Base-by-base conservation (phyloP, 495 filamentous ascomycete genomes). In the Viridothelium virens region DNA sequence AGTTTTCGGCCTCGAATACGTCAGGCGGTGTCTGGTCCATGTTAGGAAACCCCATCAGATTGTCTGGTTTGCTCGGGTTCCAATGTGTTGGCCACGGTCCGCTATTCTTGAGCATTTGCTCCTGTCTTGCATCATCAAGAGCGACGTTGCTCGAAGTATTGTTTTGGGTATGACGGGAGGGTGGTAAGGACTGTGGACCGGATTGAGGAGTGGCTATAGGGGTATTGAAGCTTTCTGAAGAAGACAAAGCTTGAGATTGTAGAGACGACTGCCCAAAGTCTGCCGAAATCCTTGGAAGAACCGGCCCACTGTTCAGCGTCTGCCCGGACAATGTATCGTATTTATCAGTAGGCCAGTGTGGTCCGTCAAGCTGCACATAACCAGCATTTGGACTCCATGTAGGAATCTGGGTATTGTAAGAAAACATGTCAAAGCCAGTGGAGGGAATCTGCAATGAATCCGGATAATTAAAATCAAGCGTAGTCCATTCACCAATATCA, bases 61-160 rank as follows among this genome's bases (percentile, higher is more conserved):
- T 18, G 31, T 59, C 53, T 9, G 25, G 53, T 36, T 59, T 59
- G 18, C 7, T 59, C 10, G 53, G 53, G 36, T n/a, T 59, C 53
- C 53, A 59, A 59, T 59, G 53, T 18, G 53, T 59, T 34, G 53
- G 53, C 53, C 53, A 59, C 7, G 53, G 25, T 1, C n/a, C 53
- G 18, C 7, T 59, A 14, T 59, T 59, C 31, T 59, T 18, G 0
- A 36, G 36, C 18, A 18, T 59, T 31, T 59, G 18, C 31, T 59
- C 53, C n/a, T 59, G 11, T 36, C 18, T 33, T 0, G 53, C 7
- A 14, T 59, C 53, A n/a, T 33, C 53, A 59, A 36, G 31, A 9
- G 53, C 25, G 18, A 34, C 36, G 14, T 36, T 33, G 2, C 7
- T 59, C 0, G 18, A 5, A 36, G 31, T 4, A 14, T 36, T 59